A percentile compares a stretch with the other conserved stretches of the same genome.
Evolutionary conservation across 257 asterid genomes (phyloP).

Genomic region (Dorcoceras hygrometricum): DNA sequence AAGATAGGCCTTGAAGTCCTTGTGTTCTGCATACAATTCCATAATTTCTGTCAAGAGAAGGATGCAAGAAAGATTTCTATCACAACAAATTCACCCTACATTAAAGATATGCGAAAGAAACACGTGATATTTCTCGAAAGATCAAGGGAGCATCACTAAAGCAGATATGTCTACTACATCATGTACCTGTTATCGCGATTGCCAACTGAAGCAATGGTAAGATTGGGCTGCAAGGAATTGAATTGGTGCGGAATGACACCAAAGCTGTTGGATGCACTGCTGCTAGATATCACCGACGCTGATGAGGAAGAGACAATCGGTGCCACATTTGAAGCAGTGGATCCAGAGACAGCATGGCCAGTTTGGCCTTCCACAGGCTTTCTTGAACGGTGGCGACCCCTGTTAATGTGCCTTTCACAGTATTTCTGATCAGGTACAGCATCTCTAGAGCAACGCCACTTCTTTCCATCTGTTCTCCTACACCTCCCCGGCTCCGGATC

Average conservation of each 20-base stretch:
- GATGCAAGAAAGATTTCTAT: background rate
- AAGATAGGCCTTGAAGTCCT: slow-evolving; percentile 46
- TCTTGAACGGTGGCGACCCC: slow-evolving; percentile 99
- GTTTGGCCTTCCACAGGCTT: slow-evolving; percentile 99
- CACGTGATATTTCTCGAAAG: background rate
- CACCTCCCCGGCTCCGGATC: slow-evolving; percentile 99
- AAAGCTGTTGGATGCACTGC: slow-evolving; percentile 42
- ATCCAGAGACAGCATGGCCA: slow-evolving; percentile 75
- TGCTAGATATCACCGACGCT: slow-evolving; percentile 47
- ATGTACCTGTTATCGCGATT: slow-evolving; percentile 46
- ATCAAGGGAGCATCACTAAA: background rate
- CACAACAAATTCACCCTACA: background rate
- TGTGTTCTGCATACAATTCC: slow-evolving; percentile 41
- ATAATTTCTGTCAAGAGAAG: slow-evolving; percentile 13
- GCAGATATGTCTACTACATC: background rate
- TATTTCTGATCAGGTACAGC: slow-evolving; percentile 96
- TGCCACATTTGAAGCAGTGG: slow-evolving; percentile 57
- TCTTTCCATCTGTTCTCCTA: slow-evolving; percentile 97
- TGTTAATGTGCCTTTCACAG: slow-evolving; percentile 95
- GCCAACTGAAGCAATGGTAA: slow-evolving; percentile 35
- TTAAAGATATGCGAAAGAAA: background rate
- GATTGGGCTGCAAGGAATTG: slow-evolving; percentile 36
- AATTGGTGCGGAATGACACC: slow-evolving; percentile 49
- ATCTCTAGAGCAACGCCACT: slow-evolving; percentile 99
- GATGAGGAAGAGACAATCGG: slow-evolving; percentile 51